Percentiles rank a stretch among this genome's conserved stretches.
phyloP scores from a whole-genome alignment of 2,329 filamentous ascomycete genomes.

The Ceratocystis cacaofunesta region DNA sequence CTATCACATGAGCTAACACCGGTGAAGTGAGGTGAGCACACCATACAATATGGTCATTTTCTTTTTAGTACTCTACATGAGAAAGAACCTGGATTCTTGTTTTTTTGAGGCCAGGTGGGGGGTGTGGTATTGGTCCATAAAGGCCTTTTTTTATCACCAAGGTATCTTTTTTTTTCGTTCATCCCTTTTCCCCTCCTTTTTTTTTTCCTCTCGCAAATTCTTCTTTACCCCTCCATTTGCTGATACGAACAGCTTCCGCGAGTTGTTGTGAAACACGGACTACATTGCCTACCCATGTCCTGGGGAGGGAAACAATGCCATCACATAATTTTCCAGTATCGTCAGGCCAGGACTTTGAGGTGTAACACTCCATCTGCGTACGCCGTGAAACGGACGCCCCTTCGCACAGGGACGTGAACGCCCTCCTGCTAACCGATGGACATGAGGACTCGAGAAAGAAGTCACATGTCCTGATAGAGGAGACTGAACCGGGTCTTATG shows the following conservation, averaged over 20 bases:
- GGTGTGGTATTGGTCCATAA: neutral
- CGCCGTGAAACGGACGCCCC: neutral
- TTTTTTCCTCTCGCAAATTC: neutral
- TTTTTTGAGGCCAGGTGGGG: neutral
- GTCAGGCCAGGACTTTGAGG: neutral
- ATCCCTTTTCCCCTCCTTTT: neutral
- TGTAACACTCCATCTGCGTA: neutral
- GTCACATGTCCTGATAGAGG: no score
- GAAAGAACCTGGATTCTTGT: neutral
- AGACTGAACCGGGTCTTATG: no score
- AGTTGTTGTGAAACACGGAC: neutral
- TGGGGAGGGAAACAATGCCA: neutral
- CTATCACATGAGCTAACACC: neutral
- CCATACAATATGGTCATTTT: neutral
- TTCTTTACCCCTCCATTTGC: neutral
- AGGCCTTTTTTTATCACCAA: neutral
- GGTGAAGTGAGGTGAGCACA: neutral
- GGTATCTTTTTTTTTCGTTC: neutral
- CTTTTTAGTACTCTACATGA: neutral
- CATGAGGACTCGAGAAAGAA: neutral
- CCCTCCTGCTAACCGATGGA: no score
- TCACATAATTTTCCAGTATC: neutral
- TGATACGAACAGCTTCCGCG: neutral
- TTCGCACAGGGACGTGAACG: no score
- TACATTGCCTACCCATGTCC: neutral